phyloP scores from a whole-genome alignment of 768 basidiomycete genomes.

The Suillus placidus region DNA sequence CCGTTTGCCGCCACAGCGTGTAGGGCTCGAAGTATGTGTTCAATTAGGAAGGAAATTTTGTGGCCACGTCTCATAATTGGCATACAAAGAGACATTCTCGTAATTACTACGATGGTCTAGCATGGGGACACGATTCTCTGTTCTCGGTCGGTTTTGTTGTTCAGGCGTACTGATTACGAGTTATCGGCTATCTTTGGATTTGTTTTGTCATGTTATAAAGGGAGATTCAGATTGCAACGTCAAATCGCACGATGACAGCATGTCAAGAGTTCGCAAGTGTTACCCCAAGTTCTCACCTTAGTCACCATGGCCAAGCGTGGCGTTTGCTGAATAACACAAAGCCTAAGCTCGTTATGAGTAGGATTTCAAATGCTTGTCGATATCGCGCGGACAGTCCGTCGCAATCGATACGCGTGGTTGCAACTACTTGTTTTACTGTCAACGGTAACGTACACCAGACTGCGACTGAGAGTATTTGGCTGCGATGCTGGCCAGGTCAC shows the following conservation, averaged over 20 bases:
- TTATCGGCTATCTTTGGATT: slow-evolving; percentile 6
- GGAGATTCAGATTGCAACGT: not conserved
- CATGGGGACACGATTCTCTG: not conserved
- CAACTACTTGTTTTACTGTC: not conserved
- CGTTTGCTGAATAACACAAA: not conserved
- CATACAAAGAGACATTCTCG: slow-evolving; percentile 3
- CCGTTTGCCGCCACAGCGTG: slow-evolving; percentile 5
- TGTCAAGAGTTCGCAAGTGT: not conserved
- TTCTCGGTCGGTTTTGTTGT: not conserved
- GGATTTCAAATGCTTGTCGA: not conserved
- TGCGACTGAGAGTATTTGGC: not conserved
- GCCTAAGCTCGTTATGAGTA: not conserved
- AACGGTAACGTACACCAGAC: not conserved
- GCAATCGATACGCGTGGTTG: not conserved
- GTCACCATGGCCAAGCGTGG: not conserved
- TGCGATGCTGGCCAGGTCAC: not conserved
- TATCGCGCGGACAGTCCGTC: not conserved
- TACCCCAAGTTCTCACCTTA: not conserved
- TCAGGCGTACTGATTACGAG: not conserved
- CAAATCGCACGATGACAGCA: slow-evolving; percentile 1
- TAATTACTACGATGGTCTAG: slow-evolving; percentile 5
- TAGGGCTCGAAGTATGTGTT: slow-evolving; percentile 5
- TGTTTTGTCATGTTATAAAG: not conserved
- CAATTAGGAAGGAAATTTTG: not conserved
- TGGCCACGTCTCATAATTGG: not conserved